Base-by-base conservation (phyloP, 306 rosid genomes). In the Luffa aegyptiaca region DNA sequence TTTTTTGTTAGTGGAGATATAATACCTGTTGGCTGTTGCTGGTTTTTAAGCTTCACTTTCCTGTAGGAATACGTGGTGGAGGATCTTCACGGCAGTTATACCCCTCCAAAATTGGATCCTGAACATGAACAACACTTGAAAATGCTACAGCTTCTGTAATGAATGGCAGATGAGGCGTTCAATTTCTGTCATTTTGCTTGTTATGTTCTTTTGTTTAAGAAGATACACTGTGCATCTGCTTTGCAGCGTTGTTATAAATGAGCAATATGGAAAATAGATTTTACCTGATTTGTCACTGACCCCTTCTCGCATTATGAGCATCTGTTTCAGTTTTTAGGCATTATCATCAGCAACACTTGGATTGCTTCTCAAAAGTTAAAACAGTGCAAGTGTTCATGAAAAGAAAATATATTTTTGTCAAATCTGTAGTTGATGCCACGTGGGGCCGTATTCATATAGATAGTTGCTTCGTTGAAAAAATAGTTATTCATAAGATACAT, bases 101-200 rank as follows among this genome's bases (percentile, higher is more conserved):
- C 86, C 78, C 93, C 98, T 26, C 99, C 99, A 55, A 93, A 93
- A 82, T 80, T 96, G 90, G 99, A 93, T 79, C 82, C 96, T 6
- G 96, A 88, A 83, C 96, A 93, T 68, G 98, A 93, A 85, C 90
- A 88, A 58, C 98, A 97, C 76, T 84, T 96, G 88, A 96, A 90
- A 89, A 93, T 93, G 98, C 97, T 96, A 33, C 92, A 93, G 90
- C 91, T 96, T 74, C 87, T 90, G 88, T 83, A 84, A 68, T 83
- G 80, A 62, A 12, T 82, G 79, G 83, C 53, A 61, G 76, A 44
- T 48, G 42, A 63, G 81, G 74, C 41, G 64, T 46, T 75, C 26
- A 39, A 61, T 20, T 17, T 80, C 83, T 64, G 69, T 63, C 77
- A 20, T 78, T 51, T 74, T 37, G 44, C 42, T 76, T 80, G 57